phyloP scores from a whole-genome alignment of 257 asterid genomes.

The Solanum paucissectum region DNA sequence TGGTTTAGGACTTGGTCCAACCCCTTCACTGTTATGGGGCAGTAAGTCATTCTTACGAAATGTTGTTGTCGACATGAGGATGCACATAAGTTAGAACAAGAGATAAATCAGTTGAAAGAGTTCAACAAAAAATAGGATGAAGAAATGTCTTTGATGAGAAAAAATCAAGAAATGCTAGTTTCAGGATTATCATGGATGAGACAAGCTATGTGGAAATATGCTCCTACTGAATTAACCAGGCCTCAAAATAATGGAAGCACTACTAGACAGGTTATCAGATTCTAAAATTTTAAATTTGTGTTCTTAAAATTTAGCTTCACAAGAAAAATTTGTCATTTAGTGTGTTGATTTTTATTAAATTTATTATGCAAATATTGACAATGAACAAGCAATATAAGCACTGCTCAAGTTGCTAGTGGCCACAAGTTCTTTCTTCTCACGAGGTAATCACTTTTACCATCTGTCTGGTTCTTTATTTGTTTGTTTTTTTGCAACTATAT shows the following conservation, averaged over 20 bases:
- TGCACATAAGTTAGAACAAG: neutral
- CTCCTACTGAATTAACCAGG: neutral
- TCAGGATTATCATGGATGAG: neutral
- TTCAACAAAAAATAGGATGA: neutral
- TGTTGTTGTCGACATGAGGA: neutral
- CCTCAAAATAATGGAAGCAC: neutral
- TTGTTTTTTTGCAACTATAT: neutral
- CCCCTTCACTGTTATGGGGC: neutral
- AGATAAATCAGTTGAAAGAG: no score
- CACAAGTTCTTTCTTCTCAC: neutral
- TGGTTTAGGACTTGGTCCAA: neutral
- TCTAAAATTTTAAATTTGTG: neutral
- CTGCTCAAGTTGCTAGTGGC: neutral
- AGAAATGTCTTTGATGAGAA: neutral
- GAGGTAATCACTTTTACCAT: neutral
- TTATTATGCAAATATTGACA: neutral
- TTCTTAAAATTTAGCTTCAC: neutral
- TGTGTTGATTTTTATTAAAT: neutral
- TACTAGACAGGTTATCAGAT: neutral
- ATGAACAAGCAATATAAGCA: neutral
- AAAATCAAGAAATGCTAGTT: neutral
- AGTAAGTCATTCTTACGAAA: no score
- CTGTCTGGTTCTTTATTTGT: neutral
- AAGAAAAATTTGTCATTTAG: neutral
- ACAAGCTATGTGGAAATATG: neutral